Conservation (phyloP, 2,329 filamentous ascomycete genomes). For the Ophiostoma australiae region DNA sequence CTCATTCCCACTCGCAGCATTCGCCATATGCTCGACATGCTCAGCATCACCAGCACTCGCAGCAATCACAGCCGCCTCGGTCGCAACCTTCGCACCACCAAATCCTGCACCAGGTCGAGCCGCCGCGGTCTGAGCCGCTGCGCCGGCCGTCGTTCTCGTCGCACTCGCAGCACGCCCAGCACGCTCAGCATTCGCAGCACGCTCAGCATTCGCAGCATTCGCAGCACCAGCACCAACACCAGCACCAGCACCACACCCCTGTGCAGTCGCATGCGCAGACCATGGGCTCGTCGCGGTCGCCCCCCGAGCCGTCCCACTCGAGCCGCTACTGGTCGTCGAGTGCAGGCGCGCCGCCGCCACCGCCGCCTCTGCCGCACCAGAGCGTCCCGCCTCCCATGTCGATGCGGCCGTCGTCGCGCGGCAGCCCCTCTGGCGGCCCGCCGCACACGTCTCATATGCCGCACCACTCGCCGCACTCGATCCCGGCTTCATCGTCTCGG, state of each 20-base stretch:
- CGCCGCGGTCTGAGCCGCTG: constrained; percentile 16
- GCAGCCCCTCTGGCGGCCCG: constrained; percentile 14
- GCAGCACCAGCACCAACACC: neutral
- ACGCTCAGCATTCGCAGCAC: neutral
- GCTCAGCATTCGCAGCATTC: neutral
- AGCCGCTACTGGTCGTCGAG: constrained; percentile 22
- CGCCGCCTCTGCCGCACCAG: constrained; percentile 24
- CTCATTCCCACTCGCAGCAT: neutral
- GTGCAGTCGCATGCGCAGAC: constrained; percentile 9
- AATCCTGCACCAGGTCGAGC: constrained; percentile 17
- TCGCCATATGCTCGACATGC: constrained; percentile 15
- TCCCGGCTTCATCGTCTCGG: constrained; percentile 13
- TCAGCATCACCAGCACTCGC: constrained; percentile 3
- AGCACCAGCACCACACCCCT: constrained; percentile 15
- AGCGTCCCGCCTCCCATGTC: constrained; percentile 19
- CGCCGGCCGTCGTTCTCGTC: constrained; percentile 19
- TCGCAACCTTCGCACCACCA: constrained; percentile 16
- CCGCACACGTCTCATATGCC: constrained; percentile 9
- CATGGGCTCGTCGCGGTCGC: constrained; percentile 21
- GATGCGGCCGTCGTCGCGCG: constrained; percentile 25
- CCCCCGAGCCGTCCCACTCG: constrained; percentile 17
- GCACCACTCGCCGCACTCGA: constrained; percentile 22
- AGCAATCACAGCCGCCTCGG: constrained; percentile 16
- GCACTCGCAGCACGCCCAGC: constrained; percentile 6
- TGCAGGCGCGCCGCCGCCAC: constrained; percentile 20